These are phyloP conservation scores for Geosmithia morbida DNA, from an alignment of 2,329 filamentous ascomycete genomes.

Conservation along the genomic window DNA sequence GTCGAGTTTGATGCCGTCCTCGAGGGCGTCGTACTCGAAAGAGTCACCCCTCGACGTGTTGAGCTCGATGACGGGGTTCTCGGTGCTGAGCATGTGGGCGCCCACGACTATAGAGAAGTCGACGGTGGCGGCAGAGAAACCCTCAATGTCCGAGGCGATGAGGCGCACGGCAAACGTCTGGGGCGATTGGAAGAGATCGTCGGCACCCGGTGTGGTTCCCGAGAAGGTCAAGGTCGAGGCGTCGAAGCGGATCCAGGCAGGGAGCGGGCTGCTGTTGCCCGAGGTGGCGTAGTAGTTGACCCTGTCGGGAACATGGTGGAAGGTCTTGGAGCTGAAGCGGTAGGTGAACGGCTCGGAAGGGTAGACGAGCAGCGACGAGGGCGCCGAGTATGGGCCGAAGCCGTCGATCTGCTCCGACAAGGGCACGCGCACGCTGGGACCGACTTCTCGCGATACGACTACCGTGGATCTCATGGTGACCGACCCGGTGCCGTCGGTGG, in stretches of 20 bases:
- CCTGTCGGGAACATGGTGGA: conserved; percentile 35
- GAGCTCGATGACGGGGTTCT: conserved; percentile 37
- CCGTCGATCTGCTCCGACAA: conserved; percentile 40
- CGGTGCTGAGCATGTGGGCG: conserved; percentile 53
- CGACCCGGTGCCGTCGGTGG: conserved; percentile 51
- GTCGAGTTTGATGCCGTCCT: conserved; percentile 41
- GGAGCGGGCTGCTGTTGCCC: conserved; percentile 64
- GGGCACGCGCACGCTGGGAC: conserved; percentile 39
- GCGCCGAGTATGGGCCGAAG: conserved; percentile 45
- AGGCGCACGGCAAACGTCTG: conserved; percentile 60
- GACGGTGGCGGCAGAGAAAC: conserved; percentile 54
- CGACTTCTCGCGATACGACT: conserved; percentile 46
- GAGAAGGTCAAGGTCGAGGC: conserved; percentile 47
- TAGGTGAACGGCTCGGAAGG: conserved; percentile 39
- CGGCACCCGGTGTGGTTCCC: conserved; percentile 53
- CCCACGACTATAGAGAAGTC: conserved; percentile 61
- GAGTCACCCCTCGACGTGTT: conserved; percentile 38
- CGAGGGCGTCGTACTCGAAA: conserved; percentile 38
- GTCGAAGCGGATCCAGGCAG: conserved; percentile 75
- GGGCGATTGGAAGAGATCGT: conserved; percentile 49
- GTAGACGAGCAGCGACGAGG: conserved; percentile 41
- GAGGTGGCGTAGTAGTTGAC: conserved; percentile 60
- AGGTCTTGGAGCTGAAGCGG: conserved; percentile 43
- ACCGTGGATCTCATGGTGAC: conserved; percentile 53
- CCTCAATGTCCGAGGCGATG: conserved; percentile 66